Percentiles rank a stretch among this genome's conserved stretches.
phyloP scores from a whole-genome alignment of 2,329 filamentous ascomycete genomes.

The Alternaria triticina region DNA sequence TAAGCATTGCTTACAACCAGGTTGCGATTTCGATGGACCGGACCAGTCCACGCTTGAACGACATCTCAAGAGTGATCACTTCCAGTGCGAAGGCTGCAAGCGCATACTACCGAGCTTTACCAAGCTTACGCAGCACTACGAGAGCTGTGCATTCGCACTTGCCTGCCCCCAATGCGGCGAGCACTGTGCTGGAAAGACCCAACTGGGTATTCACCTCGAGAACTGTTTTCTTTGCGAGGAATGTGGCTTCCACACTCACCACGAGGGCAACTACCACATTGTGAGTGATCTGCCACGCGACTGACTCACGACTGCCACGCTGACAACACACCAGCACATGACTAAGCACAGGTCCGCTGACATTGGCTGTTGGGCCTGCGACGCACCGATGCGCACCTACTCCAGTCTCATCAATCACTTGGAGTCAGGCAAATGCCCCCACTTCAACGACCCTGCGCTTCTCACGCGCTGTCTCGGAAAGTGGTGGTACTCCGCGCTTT shows the following conservation, averaged over 20 bases:
- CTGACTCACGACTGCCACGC: neutral
- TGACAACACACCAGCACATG: conserved; percentile 33
- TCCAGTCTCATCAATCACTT: conserved; percentile 41
- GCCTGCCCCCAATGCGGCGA: conserved; percentile 27
- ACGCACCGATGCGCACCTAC: conserved; percentile 27
- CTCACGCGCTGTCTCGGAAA: conserved; percentile 34
- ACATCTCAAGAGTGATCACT: conserved; percentile 40
- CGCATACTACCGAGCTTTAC: conserved; percentile 35
- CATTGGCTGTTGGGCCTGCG: conserved; percentile 37
- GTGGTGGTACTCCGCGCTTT: conserved; percentile 44
- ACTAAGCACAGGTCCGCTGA: conserved; percentile 29
- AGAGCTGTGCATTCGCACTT: conserved; percentile 25
- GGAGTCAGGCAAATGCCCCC: conserved; percentile 70
- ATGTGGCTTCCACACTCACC: conserved; percentile 27
- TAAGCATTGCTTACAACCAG: conserved; percentile 41
- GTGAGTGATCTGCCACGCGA: conserved; percentile 19
- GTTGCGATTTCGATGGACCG: conserved; percentile 40
- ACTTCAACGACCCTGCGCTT: conserved; percentile 64
- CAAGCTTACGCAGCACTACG: conserved; percentile 34
- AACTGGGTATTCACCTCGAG: conserved; percentile 27
- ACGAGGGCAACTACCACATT: conserved; percentile 28
- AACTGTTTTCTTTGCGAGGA: conserved; percentile 32
- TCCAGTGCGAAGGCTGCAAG: conserved; percentile 40
- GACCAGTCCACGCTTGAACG: conserved; percentile 21
- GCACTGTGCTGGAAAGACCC: conserved; percentile 24